These are phyloP conservation scores for Talaromyces sp. DNA, from an alignment of 2,329 filamentous ascomycete species.

Conservation along the genomic window DNA sequence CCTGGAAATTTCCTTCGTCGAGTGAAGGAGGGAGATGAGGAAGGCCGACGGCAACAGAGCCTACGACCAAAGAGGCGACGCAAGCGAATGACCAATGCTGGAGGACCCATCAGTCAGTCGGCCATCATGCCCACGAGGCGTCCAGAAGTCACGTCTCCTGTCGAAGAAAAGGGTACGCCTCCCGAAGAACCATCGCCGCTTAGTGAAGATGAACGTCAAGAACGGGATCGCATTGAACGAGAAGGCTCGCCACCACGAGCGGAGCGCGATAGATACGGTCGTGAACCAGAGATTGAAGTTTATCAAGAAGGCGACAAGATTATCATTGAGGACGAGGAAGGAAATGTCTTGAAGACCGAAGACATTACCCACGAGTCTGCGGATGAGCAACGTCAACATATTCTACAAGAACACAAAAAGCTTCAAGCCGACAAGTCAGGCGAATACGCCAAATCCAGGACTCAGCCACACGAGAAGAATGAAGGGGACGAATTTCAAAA, in stretches of 20 bases:
- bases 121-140: slow-evolving; percentile 69
- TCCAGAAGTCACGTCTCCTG: slow-evolving; percentile 27
- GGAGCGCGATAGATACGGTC: slow-evolving; percentile 31
- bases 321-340: slow-evolving; percentile 79
- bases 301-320: slow-evolving; percentile 78
- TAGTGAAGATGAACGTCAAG: slow-evolving; percentile 23
- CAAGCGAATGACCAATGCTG: slow-evolving; percentile 70
- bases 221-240: slow-evolving; percentile 30
- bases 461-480: slow-evolving; percentile 41
- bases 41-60: slow-evolving; percentile 40
- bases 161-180: slow-evolving; percentile 5
- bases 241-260: slow-evolving; percentile 39
- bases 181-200: slow-evolving; percentile 20
- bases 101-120: slow-evolving; percentile 83
- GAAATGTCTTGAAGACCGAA: slow-evolving; percentile 73
- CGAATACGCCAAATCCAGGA: slow-evolving; percentile 46
- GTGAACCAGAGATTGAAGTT: slow-evolving; percentile 56
- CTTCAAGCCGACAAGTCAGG: slow-evolving; percentile 52
- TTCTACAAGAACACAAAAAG: slow-evolving; percentile 46
- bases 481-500: slow-evolving; percentile 43
- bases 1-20: slow-evolving; percentile 76
- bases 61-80: slow-evolving; percentile 51
- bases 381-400: slow-evolving; percentile 61
- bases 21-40: slow-evolving; percentile 69
- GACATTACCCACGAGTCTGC: slow-evolving; percentile 46